Evolutionary conservation across 805 yeast genomes (phyloP).

Genomic region (Jamesozyma jinghongensis): DNA sequence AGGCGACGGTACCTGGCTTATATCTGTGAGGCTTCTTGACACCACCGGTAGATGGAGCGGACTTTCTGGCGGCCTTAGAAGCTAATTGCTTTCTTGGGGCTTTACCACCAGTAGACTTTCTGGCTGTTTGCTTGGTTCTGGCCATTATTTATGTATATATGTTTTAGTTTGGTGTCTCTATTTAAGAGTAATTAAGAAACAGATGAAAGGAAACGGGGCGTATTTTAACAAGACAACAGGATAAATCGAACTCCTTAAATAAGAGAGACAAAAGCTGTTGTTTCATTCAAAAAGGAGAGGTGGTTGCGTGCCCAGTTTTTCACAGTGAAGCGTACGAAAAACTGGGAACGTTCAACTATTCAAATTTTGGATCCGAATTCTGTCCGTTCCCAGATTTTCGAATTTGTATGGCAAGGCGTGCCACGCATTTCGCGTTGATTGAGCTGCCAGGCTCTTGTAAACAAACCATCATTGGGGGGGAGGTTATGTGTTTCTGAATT

Average conservation of each 20-base stretch:
- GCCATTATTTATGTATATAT: constrained; percentile 43
- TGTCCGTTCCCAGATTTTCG: constrained; percentile 1
- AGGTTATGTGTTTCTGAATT: neutral
- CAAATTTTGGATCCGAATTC: neutral
- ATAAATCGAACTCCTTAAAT: neutral
- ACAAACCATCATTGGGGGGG: neutral
- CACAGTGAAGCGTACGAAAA: neutral
- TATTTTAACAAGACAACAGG: neutral
- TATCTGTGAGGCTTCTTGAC: constrained; percentile 93
- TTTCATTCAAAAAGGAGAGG: neutral
- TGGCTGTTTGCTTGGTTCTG: constrained; percentile 89
- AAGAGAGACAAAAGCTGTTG: neutral
- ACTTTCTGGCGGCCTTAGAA: constrained; percentile 87
- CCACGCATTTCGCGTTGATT: constrained; percentile 2
- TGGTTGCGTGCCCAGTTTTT: neutral
- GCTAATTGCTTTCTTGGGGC: constrained; percentile 93
- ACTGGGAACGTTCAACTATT: neutral
- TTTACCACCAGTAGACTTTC: constrained; percentile 93
- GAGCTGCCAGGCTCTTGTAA: neutral
- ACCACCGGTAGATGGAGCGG: constrained; percentile 89
- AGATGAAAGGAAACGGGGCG: neutral
- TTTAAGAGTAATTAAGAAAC: neutral
- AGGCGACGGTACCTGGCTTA: constrained; percentile 95
- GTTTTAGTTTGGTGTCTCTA: neutral
- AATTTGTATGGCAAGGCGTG: constrained; percentile 4